Percentiles rank a stretch among this genome's conserved stretches.
phyloP scores from a whole-genome alignment of 139 green algal genomes.

The Bryopsis sp. region DNA sequence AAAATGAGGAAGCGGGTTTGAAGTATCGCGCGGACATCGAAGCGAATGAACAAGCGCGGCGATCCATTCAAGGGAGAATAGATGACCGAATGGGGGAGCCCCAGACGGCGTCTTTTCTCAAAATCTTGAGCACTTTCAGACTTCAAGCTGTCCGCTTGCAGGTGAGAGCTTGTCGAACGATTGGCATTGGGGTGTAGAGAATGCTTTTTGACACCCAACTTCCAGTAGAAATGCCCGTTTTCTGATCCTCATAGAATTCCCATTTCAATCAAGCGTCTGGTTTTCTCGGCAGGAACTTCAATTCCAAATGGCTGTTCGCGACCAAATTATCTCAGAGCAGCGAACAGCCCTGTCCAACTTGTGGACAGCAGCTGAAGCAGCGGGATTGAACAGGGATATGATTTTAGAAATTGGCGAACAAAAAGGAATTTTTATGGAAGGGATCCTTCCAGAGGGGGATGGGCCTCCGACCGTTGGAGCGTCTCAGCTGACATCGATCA shows the following conservation, averaged over 20 bases:
- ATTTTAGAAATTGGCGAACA: conserved; percentile 29
- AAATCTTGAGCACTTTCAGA: conserved; percentile 50
- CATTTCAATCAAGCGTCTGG: too few relatives aligned
- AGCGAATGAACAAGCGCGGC: conserved; percentile 40
- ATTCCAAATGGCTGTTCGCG: conserved; percentile 61
- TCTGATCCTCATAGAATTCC: too few relatives aligned
- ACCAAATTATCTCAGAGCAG: conserved; percentile 63
- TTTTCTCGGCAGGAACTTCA: conserved; percentile 29
- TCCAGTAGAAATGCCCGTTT: too few relatives aligned
- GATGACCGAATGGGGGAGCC: conserved; percentile 40
- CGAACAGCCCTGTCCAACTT: conserved; percentile 53
- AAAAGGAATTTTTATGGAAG: conserved; percentile 20
- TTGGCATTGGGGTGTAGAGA: too few relatives aligned
- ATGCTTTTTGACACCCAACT: too few relatives aligned
- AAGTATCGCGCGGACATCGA: conserved; percentile 39
- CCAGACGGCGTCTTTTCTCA: conserved; percentile 45
- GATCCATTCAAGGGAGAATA: conserved; percentile 48
- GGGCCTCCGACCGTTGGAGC: conserved; percentile 1
- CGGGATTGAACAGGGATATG: conserved; percentile 31
- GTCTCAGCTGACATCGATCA: not conserved
- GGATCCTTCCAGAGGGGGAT: not conserved
- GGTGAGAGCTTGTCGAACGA: conserved; percentile 12
- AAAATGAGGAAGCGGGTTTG: conserved; percentile 26
- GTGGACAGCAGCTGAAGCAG: conserved; percentile 48
- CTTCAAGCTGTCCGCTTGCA: conserved; percentile 38